Base-by-base conservation (phyloP, 2,329 filamentous ascomycete species). In the Aspergillus aculeatinus region DNA sequence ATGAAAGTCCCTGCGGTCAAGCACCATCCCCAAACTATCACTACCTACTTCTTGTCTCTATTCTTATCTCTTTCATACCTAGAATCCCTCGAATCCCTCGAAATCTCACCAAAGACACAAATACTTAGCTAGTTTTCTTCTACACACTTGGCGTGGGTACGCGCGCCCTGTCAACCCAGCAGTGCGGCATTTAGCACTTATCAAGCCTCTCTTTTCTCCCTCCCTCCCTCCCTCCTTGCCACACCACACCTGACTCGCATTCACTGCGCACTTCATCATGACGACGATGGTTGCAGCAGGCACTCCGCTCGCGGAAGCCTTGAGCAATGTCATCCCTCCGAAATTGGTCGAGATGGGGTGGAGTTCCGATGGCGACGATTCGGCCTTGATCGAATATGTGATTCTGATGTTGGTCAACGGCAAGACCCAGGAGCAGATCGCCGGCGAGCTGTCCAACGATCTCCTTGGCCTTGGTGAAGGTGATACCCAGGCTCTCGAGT, bases 361-460 rank as follows among this genome's bases (percentile, higher is more conserved):
- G 94, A 92, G 88, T 63, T 88, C 89, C 31, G 89, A 89, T 67
- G 90, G 91, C 68, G 86, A 87, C 71, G 92, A 94, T 76, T 88
- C 89, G 25, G 91, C 92, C 42, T 85, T 99, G 61, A 89, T 92
- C 61, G 95, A 99, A 79, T 99, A 98, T 79, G 95, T 99, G 67
- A 89, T 98, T 60, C 86, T 98, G 64, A 97, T 98, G 94, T 85
- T 99, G 33, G 91, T 91, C 63, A 98, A 97, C 78, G 92, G 93
- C 70, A 97, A 96, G 77, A 92, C 90, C 4, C 89, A 96, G 74
- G 87, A 93, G 54, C 89, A 97, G 74, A 94, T 99, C 66, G 90
- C 92, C 10, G 82, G 86, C 48, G 95, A 99, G 74, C 86, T 99
- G 14, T 90, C 93, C 1, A 89, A 88, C 65, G 95, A 99, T 69